phyloP scores from a whole-genome alignment of 805 yeast genomes.

The Clavispora fructus region DNA sequence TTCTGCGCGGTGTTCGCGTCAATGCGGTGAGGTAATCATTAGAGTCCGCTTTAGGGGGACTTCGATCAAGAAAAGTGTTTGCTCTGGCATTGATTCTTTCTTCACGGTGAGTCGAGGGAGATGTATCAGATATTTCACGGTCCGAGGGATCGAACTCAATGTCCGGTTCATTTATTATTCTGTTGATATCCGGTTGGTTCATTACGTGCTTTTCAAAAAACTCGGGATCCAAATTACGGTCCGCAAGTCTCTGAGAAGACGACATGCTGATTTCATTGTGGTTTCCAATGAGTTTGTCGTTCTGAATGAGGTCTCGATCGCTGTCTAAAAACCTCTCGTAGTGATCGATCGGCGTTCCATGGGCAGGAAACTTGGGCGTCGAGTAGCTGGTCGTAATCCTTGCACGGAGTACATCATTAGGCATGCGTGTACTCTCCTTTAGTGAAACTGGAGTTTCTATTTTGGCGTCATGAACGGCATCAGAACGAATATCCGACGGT shows the following conservation, averaged over 20 bases:
- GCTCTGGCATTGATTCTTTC: background rate
- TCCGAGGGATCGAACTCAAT: conserved; percentile 26
- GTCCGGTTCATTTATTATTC: conserved; percentile 4
- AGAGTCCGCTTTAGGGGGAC: background rate
- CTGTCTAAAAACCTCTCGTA: background rate
- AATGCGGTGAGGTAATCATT: background rate
- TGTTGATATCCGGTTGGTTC: background rate
- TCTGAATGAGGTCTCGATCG: conserved; percentile 5
- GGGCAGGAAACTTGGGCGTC: background rate
- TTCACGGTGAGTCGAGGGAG: conserved; percentile 1
- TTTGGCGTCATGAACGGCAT: conserved; percentile 20
- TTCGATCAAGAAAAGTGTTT: background rate
- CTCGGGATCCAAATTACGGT: background rate
- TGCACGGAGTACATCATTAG: background rate
- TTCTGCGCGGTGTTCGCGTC: conserved; percentile 8
- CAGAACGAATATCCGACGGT: background rate
- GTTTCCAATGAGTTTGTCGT: conserved; percentile 18
- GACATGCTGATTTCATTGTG: conserved; percentile 9
- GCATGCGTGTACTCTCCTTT: background rate
- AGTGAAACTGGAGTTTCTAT: conserved; percentile 21
- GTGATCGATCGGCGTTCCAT: background rate
- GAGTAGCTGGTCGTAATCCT: background rate
- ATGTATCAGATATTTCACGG: conserved; percentile 5
- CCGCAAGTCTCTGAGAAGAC: background rate
- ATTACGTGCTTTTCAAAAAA: background rate